Evolutionary conservation across 1,284 basidiomycete species (phyloP), one percentile per base, ranked within the genome.

Genomic region (Trichosporon ovoides): DNA sequence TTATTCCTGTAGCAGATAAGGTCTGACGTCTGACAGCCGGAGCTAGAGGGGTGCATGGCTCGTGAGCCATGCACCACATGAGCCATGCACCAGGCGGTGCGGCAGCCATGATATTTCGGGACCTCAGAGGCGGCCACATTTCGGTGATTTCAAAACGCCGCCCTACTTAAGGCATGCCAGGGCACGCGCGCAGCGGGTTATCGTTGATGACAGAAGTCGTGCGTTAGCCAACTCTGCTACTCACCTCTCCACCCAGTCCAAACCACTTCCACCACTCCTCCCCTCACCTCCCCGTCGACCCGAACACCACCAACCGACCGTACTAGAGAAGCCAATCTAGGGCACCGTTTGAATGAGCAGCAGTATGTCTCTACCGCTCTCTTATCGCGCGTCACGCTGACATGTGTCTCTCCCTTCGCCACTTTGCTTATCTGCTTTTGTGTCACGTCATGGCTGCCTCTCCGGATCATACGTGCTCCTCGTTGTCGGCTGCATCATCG

Each of bases 301-400:
- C 24, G 43, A 48, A 22, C 24, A 48, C 14, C 43, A 28, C 43
- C 24, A 13, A 48, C 43, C 1, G 6, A 6, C 43, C 43, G 43
- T 48, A 48, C 43, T 48, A 48, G 43, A 48, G 28, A 28, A 48
- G 43, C 43, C 43, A 48, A 48, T 24, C 43, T 48, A 48, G 43
- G 43, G 43, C 51, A 37, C 51, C 43, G 51, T 52, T 57, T 57
- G 56, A 57, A 57, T 57, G 56, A 57, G 56, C 56, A 57, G 50
- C 38, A 57, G 40, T 53, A 34, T 34, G 56, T 57, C n/a, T 24
- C 35, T 55, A 11, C 7, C 28, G 35, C 12, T 4, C 18, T 24
- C 22, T 46, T 35, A 49, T 46, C 43, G 35, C 24, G 20, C 13
- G 22, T 33, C 10, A 20, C 50, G 20, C 34, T 52, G 50, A 48